A percentile compares a stretch with the other conserved stretches of the same genome.
phyloP scores from a whole-genome alignment of 441 rosid genomes.

The Mallotus repandus region DNA sequence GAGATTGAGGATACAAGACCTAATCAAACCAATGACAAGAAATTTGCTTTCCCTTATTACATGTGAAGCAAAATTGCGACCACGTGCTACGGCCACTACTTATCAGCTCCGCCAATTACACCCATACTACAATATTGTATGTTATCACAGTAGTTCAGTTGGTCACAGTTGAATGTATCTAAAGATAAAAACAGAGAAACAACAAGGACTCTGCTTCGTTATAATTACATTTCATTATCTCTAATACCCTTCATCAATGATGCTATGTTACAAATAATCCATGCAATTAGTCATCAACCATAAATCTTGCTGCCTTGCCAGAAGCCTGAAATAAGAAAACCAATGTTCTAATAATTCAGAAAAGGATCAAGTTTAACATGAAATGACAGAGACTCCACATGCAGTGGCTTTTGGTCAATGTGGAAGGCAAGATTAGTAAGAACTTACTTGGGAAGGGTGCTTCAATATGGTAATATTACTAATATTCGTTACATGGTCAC shows the following conservation, averaged over 20 bases:
- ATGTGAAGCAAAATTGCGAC: too few species aligned
- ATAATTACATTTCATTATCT: not conserved
- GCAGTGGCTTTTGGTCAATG: not conserved
- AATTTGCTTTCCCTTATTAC: too few species aligned
- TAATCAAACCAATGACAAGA: too few species aligned
- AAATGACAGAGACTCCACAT: not conserved
- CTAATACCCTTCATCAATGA: not conserved
- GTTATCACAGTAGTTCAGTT: too few species aligned
- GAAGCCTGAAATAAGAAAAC: conserved; percentile 19
- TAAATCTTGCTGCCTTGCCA: conserved; percentile 13
- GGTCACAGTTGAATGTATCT: too few species aligned
- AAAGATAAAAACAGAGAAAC: too few species aligned
- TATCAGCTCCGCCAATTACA: too few species aligned
- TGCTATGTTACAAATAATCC: not conserved
- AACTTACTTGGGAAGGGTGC: conserved; percentile 61
- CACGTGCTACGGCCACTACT: too few species aligned
- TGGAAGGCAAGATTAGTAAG: not conserved
- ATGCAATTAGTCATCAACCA: not conserved
- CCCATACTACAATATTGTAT: too few species aligned
- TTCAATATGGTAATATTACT: conserved; percentile 51
- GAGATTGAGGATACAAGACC: too few species aligned
- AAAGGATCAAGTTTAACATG: not conserved
- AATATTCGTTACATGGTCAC: conserved; percentile 36
- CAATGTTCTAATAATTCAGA: not conserved
- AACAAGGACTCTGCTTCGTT: not conserved